Conservation (phyloP, 495 filamentous ascomycete genomes). For the Cercophora scortea region DNA sequence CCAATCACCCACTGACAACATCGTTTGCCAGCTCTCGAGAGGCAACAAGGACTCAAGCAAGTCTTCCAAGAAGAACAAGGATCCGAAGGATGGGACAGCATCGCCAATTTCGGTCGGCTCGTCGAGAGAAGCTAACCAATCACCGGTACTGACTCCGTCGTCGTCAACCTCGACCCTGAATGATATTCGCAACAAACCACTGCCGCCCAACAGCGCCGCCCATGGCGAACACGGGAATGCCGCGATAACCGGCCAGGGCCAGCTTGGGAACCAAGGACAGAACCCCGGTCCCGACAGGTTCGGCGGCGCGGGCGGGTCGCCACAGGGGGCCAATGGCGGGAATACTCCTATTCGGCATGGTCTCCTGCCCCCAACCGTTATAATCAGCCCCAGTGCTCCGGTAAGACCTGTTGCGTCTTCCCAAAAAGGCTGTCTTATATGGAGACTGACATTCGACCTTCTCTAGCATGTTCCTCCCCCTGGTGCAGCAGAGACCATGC, state of each 20-base stretch:
- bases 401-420: conserved; percentile 47
- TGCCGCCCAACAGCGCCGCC: conserved; percentile 59
- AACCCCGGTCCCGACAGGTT: conserved; percentile 38
- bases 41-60: conserved; percentile 79
- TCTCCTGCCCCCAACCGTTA: conserved; percentile 75
- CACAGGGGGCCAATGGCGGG: conserved; percentile 48
- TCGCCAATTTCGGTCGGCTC: conserved; percentile 59
- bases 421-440: neutral
- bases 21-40: conserved; percentile 75
- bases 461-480: conserved; percentile 84
- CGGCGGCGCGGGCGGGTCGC: conserved; percentile 23
- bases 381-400: conserved; percentile 91
- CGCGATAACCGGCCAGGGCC: conserved; percentile 33
- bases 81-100: conserved; percentile 66
- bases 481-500: conserved; percentile 95
- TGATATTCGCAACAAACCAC: conserved; percentile 75
- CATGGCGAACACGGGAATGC: conserved; percentile 36
- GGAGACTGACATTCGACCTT: conserved; percentile 12
- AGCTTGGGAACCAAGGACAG: conserved; percentile 12
- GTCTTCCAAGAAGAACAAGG: conserved; percentile 90
- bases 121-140: conserved; percentile 46
- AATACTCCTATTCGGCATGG: conserved; percentile 64
- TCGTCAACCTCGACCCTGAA: conserved; percentile 84
- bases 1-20: neutral
- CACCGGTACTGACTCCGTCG: conserved; percentile 58